Base-by-base conservation (phyloP, 257 asterid species). In the Fraxinus anomala region DNA sequence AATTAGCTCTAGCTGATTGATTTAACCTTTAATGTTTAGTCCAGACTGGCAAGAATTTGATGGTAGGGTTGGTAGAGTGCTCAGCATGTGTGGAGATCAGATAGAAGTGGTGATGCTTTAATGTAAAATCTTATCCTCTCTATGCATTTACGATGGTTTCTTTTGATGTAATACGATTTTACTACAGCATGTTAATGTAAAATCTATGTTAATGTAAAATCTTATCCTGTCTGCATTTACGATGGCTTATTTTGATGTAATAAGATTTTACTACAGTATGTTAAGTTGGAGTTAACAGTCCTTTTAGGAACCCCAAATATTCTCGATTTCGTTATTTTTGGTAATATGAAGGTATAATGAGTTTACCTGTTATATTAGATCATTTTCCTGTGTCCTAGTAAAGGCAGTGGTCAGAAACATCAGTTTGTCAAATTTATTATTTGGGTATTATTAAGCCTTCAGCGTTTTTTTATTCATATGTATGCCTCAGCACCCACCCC, bases 1-100 rank as follows among this genome's bases (percentile, higher is more conserved):
- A 40, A 77, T 81, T 75, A 73, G 84, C 75, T 82, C 72, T 74
- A 76, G 26, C 80, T 77, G 75, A 77, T 79, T 79, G 81, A 51
- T 86, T 80, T 70, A 31, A 59, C 77, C 71, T 76, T 76, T 51
- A 75, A 77, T 71, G 85, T 79, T 28, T 70, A 19, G 87, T 74
- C 80, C 39, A 73, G 83, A 74, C 37, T 74, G 82, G 77, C n/a
- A 49, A 69, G 82, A 68, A 74, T 63, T 40, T 81, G 42, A 76
- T 71, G 63, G 70, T 81, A 77, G 86, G 73, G 42, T 73, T 42
- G 17, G 17, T 42, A 42, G 17, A 12, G 17, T 13, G 17, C 51
- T 42, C 17, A 17, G 51, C 51, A 11, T 42, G 51, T 11, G 51
- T 42, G 73, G 78, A 51, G 82, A 74, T 80, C 39, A 33, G 72